Evolutionary conservation across 805 yeast genomes (phyloP).

Genomic region (Jamesozyma gamospora): DNA sequence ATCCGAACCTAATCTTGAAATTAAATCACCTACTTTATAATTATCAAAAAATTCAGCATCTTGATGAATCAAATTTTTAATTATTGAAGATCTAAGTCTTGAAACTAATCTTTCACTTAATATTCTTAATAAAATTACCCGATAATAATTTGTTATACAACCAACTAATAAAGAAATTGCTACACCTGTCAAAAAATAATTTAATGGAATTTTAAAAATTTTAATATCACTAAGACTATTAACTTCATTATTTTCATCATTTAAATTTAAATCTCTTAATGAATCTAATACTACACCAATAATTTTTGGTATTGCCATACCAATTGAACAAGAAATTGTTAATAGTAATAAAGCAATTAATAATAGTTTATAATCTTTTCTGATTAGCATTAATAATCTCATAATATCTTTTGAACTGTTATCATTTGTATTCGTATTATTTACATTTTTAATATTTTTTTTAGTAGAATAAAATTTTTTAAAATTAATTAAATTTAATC

Average conservation of each 20-base stretch:
- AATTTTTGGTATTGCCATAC: constrained; percentile 45
- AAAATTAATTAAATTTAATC: no score
- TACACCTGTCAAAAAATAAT: constrained; percentile 53
- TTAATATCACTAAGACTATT: no score
- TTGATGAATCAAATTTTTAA: constrained; percentile 69
- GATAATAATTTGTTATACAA: constrained; percentile 60
- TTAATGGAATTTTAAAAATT: constrained; percentile 9
- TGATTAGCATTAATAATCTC: constrained; percentile 35
- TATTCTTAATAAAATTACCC: constrained; percentile 41
- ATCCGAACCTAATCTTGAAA: constrained; percentile 81
- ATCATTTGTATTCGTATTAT: no score
- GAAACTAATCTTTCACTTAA: constrained; percentile 86
- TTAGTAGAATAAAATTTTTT: no score
- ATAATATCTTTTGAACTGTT: constrained; percentile 8
- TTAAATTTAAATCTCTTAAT: constrained; percentile 13
- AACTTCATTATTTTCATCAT: constrained; percentile 1
- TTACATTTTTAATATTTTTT: no score
- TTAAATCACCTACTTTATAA: constrained; percentile 90
- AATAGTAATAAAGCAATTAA: constrained; percentile 36
- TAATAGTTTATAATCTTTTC: constrained; percentile 37
- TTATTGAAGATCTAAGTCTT: constrained; percentile 64
- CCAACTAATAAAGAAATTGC: constrained; percentile 55
- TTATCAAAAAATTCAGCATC: constrained; percentile 90
- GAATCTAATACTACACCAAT: constrained; percentile 49
- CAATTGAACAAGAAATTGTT: constrained; percentile 38